Evolutionary conservation across 228 moss, liverwort and hornwort species (phyloP).

Genomic region (Sphagnum fallax): DNA sequence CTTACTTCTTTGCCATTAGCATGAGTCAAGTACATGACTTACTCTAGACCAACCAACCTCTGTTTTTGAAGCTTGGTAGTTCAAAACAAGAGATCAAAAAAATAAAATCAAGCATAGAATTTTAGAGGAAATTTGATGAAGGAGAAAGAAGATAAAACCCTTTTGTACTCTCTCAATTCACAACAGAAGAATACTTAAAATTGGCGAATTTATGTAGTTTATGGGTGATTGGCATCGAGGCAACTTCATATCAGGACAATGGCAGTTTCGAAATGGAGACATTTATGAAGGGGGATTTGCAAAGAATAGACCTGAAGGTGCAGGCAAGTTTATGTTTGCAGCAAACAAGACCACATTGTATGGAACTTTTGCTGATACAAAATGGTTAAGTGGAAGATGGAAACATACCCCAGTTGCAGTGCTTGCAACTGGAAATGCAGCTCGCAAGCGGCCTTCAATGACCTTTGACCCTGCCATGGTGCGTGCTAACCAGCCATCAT

Average conservation of each 20-base stretch:
- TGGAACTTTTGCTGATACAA: slow-evolving; percentile 44
- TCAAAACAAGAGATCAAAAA: too few species aligned
- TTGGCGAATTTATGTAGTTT: slow-evolving; percentile 23
- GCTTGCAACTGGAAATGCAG: slow-evolving; percentile 17
- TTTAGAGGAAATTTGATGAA: too few species aligned
- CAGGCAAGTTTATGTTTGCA: slow-evolving; percentile 51
- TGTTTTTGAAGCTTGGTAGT: too few species aligned
- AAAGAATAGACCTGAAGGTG: slow-evolving; percentile 59
- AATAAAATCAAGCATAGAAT: too few species aligned
- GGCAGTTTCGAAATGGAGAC: slow-evolving; percentile 74
- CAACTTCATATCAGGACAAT: slow-evolving; percentile 51
- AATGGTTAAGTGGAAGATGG: slow-evolving; percentile 25
- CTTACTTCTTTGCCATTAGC: slow-evolving; percentile 75
- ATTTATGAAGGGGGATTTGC: slow-evolving; percentile 62
- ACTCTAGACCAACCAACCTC: too few species aligned
- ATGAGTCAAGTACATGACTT: slow-evolving; percentile 56
- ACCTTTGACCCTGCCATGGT: slow-evolving; percentile 27
- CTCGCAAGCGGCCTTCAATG: slow-evolving; percentile 8
- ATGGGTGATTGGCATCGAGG: slow-evolving; percentile 65
- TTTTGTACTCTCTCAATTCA: too few species aligned
- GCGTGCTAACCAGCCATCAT: slow-evolving; percentile 34
- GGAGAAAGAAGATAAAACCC: too few species aligned
- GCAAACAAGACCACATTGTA: slow-evolving; percentile 55
- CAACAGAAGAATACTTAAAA: too few species aligned
- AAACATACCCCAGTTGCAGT: slow-evolving; percentile 16